Base-by-base conservation (phyloP, 805 yeast genomes). In the Candida wancherniae region DNA sequence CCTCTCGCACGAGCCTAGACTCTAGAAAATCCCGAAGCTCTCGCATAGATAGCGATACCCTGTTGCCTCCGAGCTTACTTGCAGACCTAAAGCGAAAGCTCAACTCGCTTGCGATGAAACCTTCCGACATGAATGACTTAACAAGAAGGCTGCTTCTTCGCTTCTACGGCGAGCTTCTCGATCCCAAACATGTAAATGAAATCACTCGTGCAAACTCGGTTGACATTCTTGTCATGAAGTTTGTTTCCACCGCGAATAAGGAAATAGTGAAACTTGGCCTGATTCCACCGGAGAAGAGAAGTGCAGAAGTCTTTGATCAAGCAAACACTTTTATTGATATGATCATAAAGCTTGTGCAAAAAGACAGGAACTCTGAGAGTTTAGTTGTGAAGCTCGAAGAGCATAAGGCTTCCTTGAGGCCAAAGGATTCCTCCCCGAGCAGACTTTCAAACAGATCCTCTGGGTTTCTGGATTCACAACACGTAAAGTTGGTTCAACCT, bases 101-200 rank as follows among this genome's bases (percentile, higher is more conserved):
- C 31, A 58, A 64, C 31, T 42, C 53, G 11, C 61, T 77, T 2
- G 74, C 80, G 14, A 58, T 75, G 58, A 50, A 45, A 22, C 55
- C 48, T 10, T 36, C 52, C 7, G 33, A 50, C 15, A 47, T 60
- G 23, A 75, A 72, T 30, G 75, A 70, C 4, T 55, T 69, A 34
- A 67, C 80, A 9, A 63, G 83, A 38, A 59, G 82, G 20, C 69
- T 79, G 29, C 62, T 80, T 26, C 53, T 82, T 15, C 71, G 83
- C 15, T 67, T 80, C 35, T 81, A 82, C 51, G 77, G 77, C 34
- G 80, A 76, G 26, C 44, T 77, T 17, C 57, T 79, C 21, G 71
- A 69, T 29, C 75, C 80, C 4, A 54, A 44, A 16, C 58, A 61
- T 43, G 61, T 58, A 20, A 41, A 40, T 7, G 67, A 63, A 18